Percentiles rank a stretch among this genome's conserved stretches.
Conservation (phyloP, 768 basidiomycete genomes). For the Ramaria sp. region DNA sequence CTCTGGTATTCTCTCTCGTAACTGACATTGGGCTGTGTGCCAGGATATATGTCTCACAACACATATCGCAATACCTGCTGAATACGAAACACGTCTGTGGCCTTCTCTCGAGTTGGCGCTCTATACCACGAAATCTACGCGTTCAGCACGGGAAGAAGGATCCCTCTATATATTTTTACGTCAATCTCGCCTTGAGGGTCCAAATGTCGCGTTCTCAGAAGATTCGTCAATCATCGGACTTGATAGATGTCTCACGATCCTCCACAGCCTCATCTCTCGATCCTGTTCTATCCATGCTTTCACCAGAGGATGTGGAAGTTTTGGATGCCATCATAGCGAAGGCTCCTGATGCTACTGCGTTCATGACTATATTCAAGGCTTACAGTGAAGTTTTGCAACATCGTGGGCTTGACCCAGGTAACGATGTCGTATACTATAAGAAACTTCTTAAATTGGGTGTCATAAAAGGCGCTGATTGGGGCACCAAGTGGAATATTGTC, state of each 20-base stretch:
- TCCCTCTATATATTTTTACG: neutral
- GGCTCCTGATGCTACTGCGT: constrained; percentile 60
- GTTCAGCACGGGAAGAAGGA: neutral
- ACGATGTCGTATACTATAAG: constrained; percentile 71
- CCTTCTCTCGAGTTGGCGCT: too few species aligned
- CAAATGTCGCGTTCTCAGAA: constrained; percentile 2
- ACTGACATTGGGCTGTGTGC: too few species aligned
- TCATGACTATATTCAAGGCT: constrained; percentile 73
- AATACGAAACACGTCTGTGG: too few species aligned
- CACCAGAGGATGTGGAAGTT: constrained; percentile 50
- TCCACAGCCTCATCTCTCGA: constrained; percentile 4
- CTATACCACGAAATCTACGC: neutral
- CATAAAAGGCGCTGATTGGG: constrained; percentile 71
- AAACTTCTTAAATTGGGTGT: constrained; percentile 77
- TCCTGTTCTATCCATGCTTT: constrained; percentile 32
- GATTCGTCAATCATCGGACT: neutral
- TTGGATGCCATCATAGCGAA: constrained; percentile 65
- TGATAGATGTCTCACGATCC: neutral
- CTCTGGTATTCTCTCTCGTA: too few species aligned
- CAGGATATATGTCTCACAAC: too few species aligned
- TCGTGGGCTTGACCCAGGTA: constrained; percentile 61
- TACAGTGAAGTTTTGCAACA: constrained; percentile 72
- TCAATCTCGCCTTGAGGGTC: neutral
- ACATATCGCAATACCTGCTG: too few species aligned
- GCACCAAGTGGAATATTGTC: constrained; percentile 66